These are phyloP conservation scores for Parathielavia appendiculata DNA, from an alignment of 495 filamentous ascomycete species.

Conservation along the genomic window DNA sequence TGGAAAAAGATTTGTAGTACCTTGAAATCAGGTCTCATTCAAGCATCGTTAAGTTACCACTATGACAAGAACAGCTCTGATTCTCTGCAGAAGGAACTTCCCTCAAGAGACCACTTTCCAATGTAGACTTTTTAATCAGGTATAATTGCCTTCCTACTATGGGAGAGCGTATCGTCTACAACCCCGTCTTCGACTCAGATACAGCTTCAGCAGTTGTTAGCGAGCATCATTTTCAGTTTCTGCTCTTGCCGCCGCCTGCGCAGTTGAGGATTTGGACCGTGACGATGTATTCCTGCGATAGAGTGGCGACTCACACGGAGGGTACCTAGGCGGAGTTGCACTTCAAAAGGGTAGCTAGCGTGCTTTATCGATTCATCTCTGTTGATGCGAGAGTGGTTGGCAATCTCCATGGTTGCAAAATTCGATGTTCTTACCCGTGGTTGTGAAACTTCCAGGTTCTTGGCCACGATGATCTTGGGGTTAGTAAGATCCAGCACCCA, in stretches of 20 bases:
- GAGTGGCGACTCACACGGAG: not conserved
- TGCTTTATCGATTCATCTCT: slow-evolving; percentile 23
- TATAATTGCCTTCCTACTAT: too few species aligned
- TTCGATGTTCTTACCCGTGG: slow-evolving; percentile 26
- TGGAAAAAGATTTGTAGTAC: too few species aligned
- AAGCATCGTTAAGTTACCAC: too few species aligned
- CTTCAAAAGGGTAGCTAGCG: slow-evolving; percentile 19
- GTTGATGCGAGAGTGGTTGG: slow-evolving; percentile 27
- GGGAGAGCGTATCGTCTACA: too few species aligned
- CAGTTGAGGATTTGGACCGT: slow-evolving; percentile 27
- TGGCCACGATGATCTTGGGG: slow-evolving; percentile 31
- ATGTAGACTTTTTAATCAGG: too few species aligned
- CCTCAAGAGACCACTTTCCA: too few species aligned
- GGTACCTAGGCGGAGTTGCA: not conserved
- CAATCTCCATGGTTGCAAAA: slow-evolving; percentile 31
- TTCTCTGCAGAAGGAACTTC: too few species aligned
- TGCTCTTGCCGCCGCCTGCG: slow-evolving; percentile 13
- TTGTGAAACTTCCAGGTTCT: slow-evolving; percentile 35
- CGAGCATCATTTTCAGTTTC: slow-evolving; percentile 29
- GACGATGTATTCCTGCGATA: slow-evolving; percentile 30
- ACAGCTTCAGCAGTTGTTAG: too few species aligned
- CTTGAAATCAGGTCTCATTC: too few species aligned
- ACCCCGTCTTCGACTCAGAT: too few species aligned
- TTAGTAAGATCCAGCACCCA: slow-evolving; percentile 24
- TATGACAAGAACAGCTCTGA: too few species aligned